These are phyloP conservation scores for Rosa rugosa DNA, from an alignment of 306 rosid genomes.

Conservation along the genomic window DNA sequence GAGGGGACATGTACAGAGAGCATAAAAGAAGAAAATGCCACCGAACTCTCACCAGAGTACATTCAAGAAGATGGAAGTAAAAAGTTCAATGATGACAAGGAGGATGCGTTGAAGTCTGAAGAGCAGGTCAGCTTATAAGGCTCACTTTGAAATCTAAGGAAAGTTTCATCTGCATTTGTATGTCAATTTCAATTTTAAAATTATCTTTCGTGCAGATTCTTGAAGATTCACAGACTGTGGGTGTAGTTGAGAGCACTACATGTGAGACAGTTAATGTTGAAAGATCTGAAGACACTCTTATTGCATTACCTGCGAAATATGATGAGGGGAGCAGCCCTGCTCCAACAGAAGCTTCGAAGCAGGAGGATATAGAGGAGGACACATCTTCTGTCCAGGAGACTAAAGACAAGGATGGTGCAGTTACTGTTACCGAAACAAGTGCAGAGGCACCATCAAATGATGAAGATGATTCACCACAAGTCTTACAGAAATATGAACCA, in stretches of 20 bases:
- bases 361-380: constrained; percentile 19
- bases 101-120: constrained; percentile 11
- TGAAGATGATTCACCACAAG: constrained; percentile 16
- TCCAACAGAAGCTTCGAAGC: constrained; percentile 19
- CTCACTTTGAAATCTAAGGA: not conserved
- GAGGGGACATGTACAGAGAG: constrained; percentile 12
- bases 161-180: not conserved
- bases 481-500: constrained; percentile 18
- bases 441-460: constrained; percentile 8
- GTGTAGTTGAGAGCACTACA: constrained; percentile 18
- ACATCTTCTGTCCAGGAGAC: constrained; percentile 4
- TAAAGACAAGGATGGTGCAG: constrained; percentile 12
- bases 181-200: not conserved
- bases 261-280: constrained; percentile 15
- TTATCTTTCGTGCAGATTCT: constrained; percentile 24
- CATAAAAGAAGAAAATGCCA: constrained; percentile 15
- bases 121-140: constrained; percentile 27
- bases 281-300: constrained; percentile 2
- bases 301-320: constrained; percentile 9
- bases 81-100: constrained; percentile 3
- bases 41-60: constrained; percentile 13
- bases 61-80: constrained; percentile 21
- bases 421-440: constrained; percentile 3
- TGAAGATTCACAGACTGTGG: constrained; percentile 17
- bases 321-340: constrained; percentile 17